These are phyloP conservation scores for Lachancea fermentati DNA, from an alignment of 805 yeast species.

Conservation along the genomic window DNA sequence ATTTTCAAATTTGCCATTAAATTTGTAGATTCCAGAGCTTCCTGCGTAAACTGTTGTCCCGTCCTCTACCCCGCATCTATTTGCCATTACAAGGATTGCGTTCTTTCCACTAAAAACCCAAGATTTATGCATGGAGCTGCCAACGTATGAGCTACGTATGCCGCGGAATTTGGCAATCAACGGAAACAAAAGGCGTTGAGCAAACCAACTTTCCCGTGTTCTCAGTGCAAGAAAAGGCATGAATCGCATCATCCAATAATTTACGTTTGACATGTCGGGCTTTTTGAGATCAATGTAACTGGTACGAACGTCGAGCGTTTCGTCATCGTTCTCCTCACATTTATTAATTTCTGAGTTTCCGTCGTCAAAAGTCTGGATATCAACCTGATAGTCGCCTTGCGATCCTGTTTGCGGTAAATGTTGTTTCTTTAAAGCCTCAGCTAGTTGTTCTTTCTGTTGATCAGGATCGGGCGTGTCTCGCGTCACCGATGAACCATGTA, in stretches of 20 bases:
- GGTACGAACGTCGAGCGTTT: neutral
- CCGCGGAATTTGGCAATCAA: constrained; percentile 13
- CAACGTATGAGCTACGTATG: constrained; percentile 21
- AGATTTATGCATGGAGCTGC: constrained; percentile 15
- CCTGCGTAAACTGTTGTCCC: constrained; percentile 51
- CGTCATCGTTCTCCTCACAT: constrained; percentile 4
- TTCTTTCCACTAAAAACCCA: constrained; percentile 27
- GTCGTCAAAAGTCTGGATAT: too few species aligned
- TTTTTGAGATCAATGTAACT: constrained; percentile 26
- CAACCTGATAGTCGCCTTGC: constrained; percentile 21
- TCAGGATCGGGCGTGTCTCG: constrained; percentile 15
- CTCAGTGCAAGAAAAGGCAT: constrained; percentile 50
- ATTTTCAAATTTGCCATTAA: constrained; percentile 36
- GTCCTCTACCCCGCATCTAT: constrained; percentile 75
- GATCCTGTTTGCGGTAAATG: constrained; percentile 23
- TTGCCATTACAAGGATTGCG: constrained; percentile 49
- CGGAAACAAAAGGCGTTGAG: constrained; percentile 9
- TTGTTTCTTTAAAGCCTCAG: constrained; percentile 10
- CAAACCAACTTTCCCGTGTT: constrained; percentile 19
- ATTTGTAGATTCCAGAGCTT: constrained; percentile 56
- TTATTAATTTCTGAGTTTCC: too few species aligned
- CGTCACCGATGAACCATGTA: constrained; percentile 44
- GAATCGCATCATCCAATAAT: constrained; percentile 73
- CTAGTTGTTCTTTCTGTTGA: constrained; percentile 9
- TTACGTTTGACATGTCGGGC: constrained; percentile 46